A percentile compares a stretch with the other conserved stretches of the same genome.
phyloP scores from a whole-genome alignment of 441 rosid species.

The Geranium incanum region DNA sequence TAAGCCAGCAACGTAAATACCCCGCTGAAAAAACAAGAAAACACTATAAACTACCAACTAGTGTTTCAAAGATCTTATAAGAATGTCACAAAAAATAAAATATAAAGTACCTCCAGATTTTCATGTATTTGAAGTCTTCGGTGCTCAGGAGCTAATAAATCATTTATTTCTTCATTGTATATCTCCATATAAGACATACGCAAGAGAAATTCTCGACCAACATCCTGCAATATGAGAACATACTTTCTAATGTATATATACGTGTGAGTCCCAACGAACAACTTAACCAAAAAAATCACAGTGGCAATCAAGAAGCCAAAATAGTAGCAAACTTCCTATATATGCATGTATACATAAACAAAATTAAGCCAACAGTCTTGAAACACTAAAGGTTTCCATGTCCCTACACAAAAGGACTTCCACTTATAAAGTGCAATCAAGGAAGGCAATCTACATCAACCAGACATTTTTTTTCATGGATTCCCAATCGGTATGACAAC shows the following conservation, averaged over 20 bases:
- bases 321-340: neutral
- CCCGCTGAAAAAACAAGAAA: constrained; percentile 45
- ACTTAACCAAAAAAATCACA: neutral
- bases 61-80: constrained; percentile 3
- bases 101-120: constrained; percentile 53
- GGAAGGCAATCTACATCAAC: neutral
- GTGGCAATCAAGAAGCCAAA: neutral
- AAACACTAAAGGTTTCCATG: neutral
- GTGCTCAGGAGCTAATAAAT: constrained; percentile 82
- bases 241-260: neutral
- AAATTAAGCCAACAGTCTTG: neutral
- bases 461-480: neutral
- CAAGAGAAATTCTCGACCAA: constrained; percentile 73
- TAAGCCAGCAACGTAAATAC: constrained; percentile 90
- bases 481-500: neutral
- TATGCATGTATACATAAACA: neutral
- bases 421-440: neutral
- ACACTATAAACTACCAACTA: constrained; percentile 2
- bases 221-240: constrained; percentile 36
- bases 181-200: constrained; percentile 96
- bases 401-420: neutral
- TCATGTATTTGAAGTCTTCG: constrained; percentile 90
- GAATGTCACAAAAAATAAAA: constrained; percentile 1
- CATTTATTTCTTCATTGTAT: constrained; percentile 91
- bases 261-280: neutral